Evolutionary conservation across 2,329 filamentous ascomycete genomes (phyloP), one percentile per base, ranked within the genome.

Genomic region (Diaporthe citrichinensis): DNA sequence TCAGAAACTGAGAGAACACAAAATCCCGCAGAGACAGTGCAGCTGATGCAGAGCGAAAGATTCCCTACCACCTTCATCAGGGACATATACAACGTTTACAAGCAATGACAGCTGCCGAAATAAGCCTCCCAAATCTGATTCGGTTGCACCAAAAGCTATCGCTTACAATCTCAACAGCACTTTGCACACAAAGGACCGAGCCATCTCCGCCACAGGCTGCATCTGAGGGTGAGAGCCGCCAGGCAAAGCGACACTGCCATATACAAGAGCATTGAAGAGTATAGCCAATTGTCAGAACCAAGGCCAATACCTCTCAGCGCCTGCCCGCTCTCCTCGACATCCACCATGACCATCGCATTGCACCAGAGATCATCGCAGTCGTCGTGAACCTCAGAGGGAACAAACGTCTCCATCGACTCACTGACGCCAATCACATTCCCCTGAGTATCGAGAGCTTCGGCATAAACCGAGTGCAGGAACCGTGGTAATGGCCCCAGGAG

Each of bases 351-450:
- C 49, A 55, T 7, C 2, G 65, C n/a, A 17, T 69, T 55, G 31
- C 49, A 69, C 65, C 46, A 55, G 34, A 69, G 65, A 23, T 55
- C 34, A 55, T 69, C 34, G n/a, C 49, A 55, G 12, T 23, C 65
- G 17, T 41, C 34, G 6, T 55, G 49, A 15, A 69, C 10, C 23
- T 55, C 34, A 69, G 31, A 25, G 36, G 62, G 62, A 12, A 53
- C 31, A 23, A 68, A 41, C 4, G 46, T 68, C 15, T 53, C 34
- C 23, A 5, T 31, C 5, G 49, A 10, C 14, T 69, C 34, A 20
- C 34, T 69, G 1, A 53, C 9, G 3, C 62, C 62, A n/a, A 53
- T 14, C 4, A 53, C 31, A 25, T 6, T 46, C 8, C 62, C 62
- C 25, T 15, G 23, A 12, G 8, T 28, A 6, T 39, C 31, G 4